These are phyloP conservation scores for Yamadazyma mexicana DNA, from an alignment of 1,139 yeast genomes.

Conservation along the genomic window DNA sequence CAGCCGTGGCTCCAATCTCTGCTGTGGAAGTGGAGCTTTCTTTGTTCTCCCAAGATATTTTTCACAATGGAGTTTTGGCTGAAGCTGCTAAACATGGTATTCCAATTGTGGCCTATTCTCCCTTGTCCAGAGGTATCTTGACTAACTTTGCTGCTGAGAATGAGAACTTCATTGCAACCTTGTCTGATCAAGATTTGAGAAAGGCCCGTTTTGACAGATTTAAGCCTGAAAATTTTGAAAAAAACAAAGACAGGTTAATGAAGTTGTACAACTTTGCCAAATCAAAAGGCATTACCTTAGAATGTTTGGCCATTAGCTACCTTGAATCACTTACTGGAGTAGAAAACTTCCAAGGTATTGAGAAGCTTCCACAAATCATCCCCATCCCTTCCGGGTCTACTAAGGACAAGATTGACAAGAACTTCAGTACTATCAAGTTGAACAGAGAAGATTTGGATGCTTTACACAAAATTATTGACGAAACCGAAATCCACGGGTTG, in stretches of 20 bases:
- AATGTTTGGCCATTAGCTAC: constrained; percentile 78
- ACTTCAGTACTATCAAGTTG: constrained; percentile 27
- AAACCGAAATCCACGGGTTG: constrained; percentile 2
- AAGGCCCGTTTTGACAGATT: constrained; percentile 57
- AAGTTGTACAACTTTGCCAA: constrained; percentile 47
- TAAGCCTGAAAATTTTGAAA: constrained; percentile 50
- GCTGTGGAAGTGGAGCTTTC: constrained; percentile 78
- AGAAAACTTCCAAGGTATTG: constrained; percentile 24
- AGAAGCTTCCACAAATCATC: constrained; percentile 54
- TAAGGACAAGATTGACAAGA: constrained; percentile 56
- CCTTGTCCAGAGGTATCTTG: constrained; percentile 72
- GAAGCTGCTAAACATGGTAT: constrained; percentile 45
- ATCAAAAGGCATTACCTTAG: constrained; percentile 43
- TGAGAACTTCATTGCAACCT: constrained; percentile 14
- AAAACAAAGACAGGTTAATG: constrained; percentile 50
- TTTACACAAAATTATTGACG: constrained; percentile 7
- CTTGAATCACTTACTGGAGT: constrained; percentile 22
- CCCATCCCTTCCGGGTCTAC: constrained; percentile 82
- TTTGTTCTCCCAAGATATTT: constrained; percentile 56
- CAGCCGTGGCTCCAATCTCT: constrained; percentile 47
- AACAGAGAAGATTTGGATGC: constrained; percentile 7
- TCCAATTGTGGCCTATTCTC: constrained; percentile 76
- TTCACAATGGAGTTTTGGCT: constrained; percentile 58
- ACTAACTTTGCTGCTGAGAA: constrained; percentile 55
- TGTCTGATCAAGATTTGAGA: constrained; percentile 43